These are phyloP conservation scores for Sporisorium iseilematis-ciliati DNA, from an alignment of 1,284 basidiomycete genomes.

Conservation along the genomic window DNA sequence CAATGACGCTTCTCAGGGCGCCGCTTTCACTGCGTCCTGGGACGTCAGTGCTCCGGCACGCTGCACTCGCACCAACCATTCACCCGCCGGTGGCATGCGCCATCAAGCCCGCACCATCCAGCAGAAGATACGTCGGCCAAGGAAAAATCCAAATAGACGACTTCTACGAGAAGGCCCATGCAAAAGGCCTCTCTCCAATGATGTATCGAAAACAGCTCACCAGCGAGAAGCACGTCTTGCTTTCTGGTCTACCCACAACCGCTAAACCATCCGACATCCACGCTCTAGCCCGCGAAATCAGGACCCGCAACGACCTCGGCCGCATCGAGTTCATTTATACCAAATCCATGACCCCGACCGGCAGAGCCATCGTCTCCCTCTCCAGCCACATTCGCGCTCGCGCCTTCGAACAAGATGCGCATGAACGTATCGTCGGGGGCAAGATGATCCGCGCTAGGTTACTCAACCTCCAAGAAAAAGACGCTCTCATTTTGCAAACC, in stretches of 20 bases:
- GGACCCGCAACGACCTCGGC: conserved; percentile 26
- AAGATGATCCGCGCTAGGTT: conserved; percentile 25
- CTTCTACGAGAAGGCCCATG: conserved; percentile 5
- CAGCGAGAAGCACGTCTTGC: conserved; percentile 29
- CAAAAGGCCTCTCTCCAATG: not conserved
- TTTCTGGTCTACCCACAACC: conserved; percentile 29
- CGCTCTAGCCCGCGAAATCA: conserved; percentile 13
- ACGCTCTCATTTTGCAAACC: not conserved
- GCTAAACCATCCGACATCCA: conserved; percentile 42
- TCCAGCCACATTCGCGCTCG: conserved; percentile 17
- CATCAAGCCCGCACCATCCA: conserved; percentile 3
- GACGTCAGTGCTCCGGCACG: conserved; percentile 5
- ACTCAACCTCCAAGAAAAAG: not conserved
- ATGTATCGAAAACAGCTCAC: not conserved
- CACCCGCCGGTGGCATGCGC: not conserved
- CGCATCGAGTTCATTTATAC: conserved; percentile 45
- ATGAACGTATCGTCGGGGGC: conserved; percentile 33
- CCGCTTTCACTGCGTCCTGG: conserved; percentile 23
- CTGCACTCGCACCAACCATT: not conserved
- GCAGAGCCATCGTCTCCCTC: conserved; percentile 36
- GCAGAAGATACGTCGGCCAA: conserved; percentile 3
- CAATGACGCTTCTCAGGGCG: conserved; percentile 36
- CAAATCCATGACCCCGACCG: conserved; percentile 14
- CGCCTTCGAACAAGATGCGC: conserved; percentile 17
- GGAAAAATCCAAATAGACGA: not conserved